Conservation (phyloP, 2,329 filamentous ascomycete species). For the Verticillium tricorpus region DNA sequence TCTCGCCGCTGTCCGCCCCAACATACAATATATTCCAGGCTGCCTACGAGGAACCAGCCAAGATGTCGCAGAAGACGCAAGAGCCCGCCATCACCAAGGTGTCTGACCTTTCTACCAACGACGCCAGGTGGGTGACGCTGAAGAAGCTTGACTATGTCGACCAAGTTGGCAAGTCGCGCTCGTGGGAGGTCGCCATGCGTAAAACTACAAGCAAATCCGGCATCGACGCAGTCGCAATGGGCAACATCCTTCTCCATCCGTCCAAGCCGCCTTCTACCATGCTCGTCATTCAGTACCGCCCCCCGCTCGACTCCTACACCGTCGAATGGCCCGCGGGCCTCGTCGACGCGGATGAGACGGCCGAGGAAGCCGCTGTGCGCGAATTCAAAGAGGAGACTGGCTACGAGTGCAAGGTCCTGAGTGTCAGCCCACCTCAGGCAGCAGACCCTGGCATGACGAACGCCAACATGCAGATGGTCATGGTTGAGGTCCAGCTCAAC, state of each 20-base stretch:
- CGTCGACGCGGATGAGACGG: constrained; percentile 46
- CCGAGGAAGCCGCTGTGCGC: constrained; percentile 46
- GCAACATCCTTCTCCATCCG: constrained; percentile 50
- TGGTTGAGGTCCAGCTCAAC: constrained; percentile 51
- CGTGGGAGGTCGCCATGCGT: constrained; percentile 57
- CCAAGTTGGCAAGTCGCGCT: constrained; percentile 46
- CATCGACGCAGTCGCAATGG: constrained; percentile 59
- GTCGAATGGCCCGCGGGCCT: constrained; percentile 52
- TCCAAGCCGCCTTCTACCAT: constrained; percentile 39
- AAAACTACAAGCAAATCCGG: constrained; percentile 49
- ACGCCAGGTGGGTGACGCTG: constrained; percentile 54
- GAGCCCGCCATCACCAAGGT: constrained; percentile 41
- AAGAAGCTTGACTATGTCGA: constrained; percentile 54
- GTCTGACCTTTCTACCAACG: constrained; percentile 41
- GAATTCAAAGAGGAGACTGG: constrained; percentile 54
- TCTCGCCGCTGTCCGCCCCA: background rate
- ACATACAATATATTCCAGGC: background rate
- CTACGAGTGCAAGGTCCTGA: constrained; percentile 44
- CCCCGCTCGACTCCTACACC: constrained; percentile 44
- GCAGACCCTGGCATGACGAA: constrained; percentile 55
- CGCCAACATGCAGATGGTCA: constrained; percentile 58
- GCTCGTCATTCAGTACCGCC: constrained; percentile 48
- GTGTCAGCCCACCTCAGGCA: constrained; percentile 48
- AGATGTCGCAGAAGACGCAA: constrained; percentile 33
- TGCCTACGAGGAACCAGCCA: background rate